Conservation (phyloP, 2,329 filamentous ascomycete genomes). For the Scedosporium apiospermum region DNA sequence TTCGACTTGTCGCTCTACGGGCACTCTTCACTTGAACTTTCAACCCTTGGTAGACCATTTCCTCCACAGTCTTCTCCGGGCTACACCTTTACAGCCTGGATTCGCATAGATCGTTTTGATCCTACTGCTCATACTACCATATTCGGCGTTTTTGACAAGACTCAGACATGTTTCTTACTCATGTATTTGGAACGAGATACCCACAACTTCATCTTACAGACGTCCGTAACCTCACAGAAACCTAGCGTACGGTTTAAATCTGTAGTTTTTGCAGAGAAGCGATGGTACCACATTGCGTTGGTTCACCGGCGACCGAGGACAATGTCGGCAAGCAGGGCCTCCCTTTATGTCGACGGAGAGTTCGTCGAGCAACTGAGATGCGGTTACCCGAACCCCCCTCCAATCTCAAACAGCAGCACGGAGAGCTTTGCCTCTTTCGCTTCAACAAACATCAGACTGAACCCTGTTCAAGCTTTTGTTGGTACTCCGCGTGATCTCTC, state of each 20-base stretch:
- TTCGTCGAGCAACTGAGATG: conserved; percentile 89
- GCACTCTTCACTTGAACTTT: conserved; percentile 81
- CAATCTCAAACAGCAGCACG: conserved; percentile 49
- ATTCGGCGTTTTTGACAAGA: conserved; percentile 88
- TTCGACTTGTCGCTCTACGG: conserved; percentile 87
- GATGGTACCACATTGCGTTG: conserved; percentile 90
- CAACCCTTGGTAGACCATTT: conserved; percentile 75
- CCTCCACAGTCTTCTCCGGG: conserved; percentile 71
- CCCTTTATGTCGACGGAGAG: conserved; percentile 85
- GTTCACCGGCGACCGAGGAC: conserved; percentile 74
- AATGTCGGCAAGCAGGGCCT: conserved; percentile 68
- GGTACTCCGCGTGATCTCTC: conserved; percentile 88
- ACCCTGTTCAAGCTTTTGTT: conserved; percentile 81
- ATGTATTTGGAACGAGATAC: conserved; percentile 92
- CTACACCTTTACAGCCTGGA: conserved; percentile 86
- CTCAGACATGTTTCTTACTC: conserved; percentile 86
- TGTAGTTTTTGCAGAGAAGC: conserved; percentile 60
- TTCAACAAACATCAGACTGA: conserved; percentile 44
- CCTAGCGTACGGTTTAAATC: conserved; percentile 93
- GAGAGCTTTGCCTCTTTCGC: conserved; percentile 64
- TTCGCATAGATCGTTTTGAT: conserved; percentile 82
- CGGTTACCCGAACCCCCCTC: conserved; percentile 72
- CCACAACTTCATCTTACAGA: conserved; percentile 89
- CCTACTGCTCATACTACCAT: conserved; percentile 79
- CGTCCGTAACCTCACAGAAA: conserved; percentile 74